phyloP scores from a whole-genome alignment of 306 rosid species.

The Lablab purpureus region DNA sequence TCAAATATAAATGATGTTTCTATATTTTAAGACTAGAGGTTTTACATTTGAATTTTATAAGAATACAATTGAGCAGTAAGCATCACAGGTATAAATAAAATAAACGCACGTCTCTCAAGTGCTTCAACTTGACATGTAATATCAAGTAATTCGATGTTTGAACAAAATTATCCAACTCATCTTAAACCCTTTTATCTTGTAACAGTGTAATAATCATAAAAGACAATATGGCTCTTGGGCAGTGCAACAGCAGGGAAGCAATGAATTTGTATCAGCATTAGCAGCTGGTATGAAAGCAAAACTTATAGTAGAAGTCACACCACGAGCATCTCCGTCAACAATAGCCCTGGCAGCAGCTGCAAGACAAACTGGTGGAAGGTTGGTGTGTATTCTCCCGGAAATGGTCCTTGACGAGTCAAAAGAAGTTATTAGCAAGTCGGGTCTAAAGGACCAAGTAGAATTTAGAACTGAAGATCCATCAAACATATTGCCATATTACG shows the following conservation, averaged over 20 bases:
- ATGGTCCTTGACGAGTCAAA: constrained; percentile 57
- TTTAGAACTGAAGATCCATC: constrained; percentile 70
- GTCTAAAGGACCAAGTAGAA: constrained; percentile 64
- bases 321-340: constrained; percentile 63
- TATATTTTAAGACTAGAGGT: neutral
- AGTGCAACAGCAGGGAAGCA: constrained; percentile 66
- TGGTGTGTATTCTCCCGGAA: constrained; percentile 71
- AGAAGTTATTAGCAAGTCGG: constrained; percentile 55
- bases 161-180: neutral
- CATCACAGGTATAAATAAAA: neutral
- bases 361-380: constrained; percentile 61
- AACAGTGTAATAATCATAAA: constrained; percentile 53
- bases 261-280: constrained; percentile 72
- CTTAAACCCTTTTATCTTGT: neutral
- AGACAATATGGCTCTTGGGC: constrained; percentile 52
- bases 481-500: constrained; percentile 48
- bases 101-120: neutral
- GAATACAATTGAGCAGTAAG: no score
- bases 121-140: constrained; percentile 5
- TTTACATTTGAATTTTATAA: constrained; percentile 19
- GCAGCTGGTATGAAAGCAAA: constrained; percentile 83
- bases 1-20: neutral
- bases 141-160: neutral
- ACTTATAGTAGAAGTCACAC: constrained; percentile 72
- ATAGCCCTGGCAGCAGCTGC: constrained; percentile 75